Evolutionary conservation across 148 eudicot genomes (phyloP).

Genomic region (Fallopia convolvulus): DNA sequence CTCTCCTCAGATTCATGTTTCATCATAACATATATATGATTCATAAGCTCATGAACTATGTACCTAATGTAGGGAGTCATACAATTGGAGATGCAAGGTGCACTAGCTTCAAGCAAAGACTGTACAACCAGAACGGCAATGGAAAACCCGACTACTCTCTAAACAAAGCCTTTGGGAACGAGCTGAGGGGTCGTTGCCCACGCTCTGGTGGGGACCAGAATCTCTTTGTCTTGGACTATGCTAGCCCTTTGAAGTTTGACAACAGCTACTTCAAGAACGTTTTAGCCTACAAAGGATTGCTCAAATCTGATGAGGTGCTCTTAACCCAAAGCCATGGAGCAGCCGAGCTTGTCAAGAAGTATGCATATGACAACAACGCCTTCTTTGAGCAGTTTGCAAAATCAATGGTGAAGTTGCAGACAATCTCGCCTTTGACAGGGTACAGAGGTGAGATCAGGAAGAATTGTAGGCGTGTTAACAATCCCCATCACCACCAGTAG

Average conservation of each 20-base stretch:
- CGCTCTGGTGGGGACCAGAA: neutral
- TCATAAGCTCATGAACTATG: neutral
- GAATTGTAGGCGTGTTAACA: constrained; percentile 26
- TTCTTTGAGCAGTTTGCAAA: constrained; percentile 19
- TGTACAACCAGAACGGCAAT: constrained; percentile 7
- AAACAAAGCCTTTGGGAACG: neutral
- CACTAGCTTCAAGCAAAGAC: constrained; percentile 9
- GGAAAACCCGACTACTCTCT: constrained; percentile 10
- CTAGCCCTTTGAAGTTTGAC: constrained; percentile 5
- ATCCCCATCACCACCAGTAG: neutral
- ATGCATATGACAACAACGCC: neutral
- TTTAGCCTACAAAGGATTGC: neutral
- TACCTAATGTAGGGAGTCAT: neutral
- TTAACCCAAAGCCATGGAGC: constrained; percentile 9
- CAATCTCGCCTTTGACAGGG: constrained; percentile 29
- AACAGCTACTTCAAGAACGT: constrained; percentile 9
- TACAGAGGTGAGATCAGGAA: constrained; percentile 29
- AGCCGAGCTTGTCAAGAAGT: constrained; percentile 13
- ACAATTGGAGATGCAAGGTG: constrained; percentile 14
- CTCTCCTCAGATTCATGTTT: neutral
- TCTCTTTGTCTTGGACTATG: constrained; percentile 4
- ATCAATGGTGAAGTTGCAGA: constrained; percentile 31
- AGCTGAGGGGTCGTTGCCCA: constrained; percentile 12
- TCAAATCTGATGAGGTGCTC: constrained; percentile 16
- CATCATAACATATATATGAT: neutral